Base-by-base conservation (phyloP, 2,329 filamentous ascomycete species). In the Ascochyta rabiei region DNA sequence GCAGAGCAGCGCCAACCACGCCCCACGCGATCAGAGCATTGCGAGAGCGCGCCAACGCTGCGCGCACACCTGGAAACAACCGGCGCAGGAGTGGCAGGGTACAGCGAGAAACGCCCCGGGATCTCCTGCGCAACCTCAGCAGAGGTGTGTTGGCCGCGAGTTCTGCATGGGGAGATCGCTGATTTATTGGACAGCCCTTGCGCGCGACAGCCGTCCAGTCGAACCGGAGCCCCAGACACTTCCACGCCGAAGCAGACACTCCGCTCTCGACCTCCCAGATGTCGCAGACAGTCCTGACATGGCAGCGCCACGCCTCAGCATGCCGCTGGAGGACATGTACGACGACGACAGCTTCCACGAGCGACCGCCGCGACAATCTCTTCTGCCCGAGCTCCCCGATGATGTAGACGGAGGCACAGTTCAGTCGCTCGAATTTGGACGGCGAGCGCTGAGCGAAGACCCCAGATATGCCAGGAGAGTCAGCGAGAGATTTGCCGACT, bases 1-100 rank as follows among this genome's bases (percentile, higher is more conserved):
- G 74, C 48, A 64, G 73, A 40, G 70, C 62, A 16, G 78, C 77
- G 15, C 82, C 82, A 8, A 79, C 81, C 5, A 85, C 83, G 15
- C 83, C 83, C 0, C 80, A 84, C 75, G 81, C 81, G 23, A 77
- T 84, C 51, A 77, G 80, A 37, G 82, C 82, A 9, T 73, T 83
- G 24, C 79, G 83, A 68, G 79, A 82, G 61, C 81, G 82, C 44
- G 74, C 71, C 48, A 72, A 76, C 61, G 80, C 80, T 12, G 79
- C 78, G 5, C 79, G 79, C 58, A 83, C 81, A 2, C 80, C 82
- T 18, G 77, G 80, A 12, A 76, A 81, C 61, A 76, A 79, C 40
- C 70, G 81, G 49, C 76, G 79, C 56, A 67, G 73, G 56, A 84
- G 81, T 56, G 78, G 78, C 23, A 73, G 80, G 30, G 60, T 80